Base-by-base conservation (phyloP, 2,329 filamentous ascomycete genomes). In the Biscogniauxia mediterranea region DNA sequence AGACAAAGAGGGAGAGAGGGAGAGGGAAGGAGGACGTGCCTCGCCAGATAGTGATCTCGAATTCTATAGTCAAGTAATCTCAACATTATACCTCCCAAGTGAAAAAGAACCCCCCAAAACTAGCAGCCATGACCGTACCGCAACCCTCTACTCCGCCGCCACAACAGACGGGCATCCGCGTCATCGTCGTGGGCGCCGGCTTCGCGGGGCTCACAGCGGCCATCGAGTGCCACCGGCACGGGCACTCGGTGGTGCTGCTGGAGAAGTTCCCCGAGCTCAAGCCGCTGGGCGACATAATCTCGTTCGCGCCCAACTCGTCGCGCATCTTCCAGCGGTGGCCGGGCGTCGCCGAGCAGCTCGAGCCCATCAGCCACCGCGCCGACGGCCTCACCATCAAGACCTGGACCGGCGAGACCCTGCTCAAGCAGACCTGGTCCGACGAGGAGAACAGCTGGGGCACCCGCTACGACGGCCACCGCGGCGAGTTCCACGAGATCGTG, bases 121-220 rank as follows among this genome's bases (percentile, higher is more conserved):
- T 5, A 23, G n/a, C 15, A 32, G 63, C 60, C 26, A 71, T 71
- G 71, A 56, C 56, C 38, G 60, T 68, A 58, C 65, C 71, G 56
- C 69, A 68, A 23, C 13, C 52, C 38, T n/a, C 38, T 6, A 15
- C 17, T 46, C 38, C 38, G 15, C 57, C 50, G 1, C 64, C 67
- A 5, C 67, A 74, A 9, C 67, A 75, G 3, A 76, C 76, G n/a
- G 78, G 77, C 57, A 78, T 82, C 68, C 76, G 75, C 52, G 78
- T 83, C 49, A 71, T 83, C 13, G 76, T 83, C 49, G 80, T 83
- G 15, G 81, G 81, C 25, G 77, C 76, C 66, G 84, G 84, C n/a
- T 86, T 87, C 61, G 84, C 82, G 42, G 85, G 85, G 20, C 78
- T 87, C 15, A 81, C 84, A 17, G 83, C 84, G 11, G 84, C 84